Conservation (phyloP, 2,329 filamentous ascomycete species). For the Xylaria hypoxylon region DNA sequence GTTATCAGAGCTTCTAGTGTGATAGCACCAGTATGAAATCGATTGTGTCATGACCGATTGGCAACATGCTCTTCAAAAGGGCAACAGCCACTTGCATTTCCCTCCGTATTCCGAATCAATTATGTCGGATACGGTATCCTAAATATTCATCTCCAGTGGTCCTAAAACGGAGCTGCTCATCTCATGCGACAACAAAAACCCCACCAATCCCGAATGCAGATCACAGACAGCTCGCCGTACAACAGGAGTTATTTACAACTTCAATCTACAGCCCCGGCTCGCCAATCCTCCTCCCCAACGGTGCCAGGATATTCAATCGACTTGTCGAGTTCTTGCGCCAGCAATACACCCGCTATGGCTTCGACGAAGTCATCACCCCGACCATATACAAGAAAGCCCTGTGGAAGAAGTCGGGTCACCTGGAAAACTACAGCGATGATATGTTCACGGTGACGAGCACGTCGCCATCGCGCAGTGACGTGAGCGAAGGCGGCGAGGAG, state of each 20-base stretch:
- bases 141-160: conserved; percentile 18
- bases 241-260: conserved; percentile 82
- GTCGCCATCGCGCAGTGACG: conserved; percentile 55
- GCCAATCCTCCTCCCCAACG: conserved; percentile 85
- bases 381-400: conserved; percentile 91
- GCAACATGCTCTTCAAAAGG: conserved; percentile 46
- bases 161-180: conserved; percentile 46
- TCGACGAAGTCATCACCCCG: conserved; percentile 88
- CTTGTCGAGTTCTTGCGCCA: conserved; percentile 83
- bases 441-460: conserved; percentile 85
- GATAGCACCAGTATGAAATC: conserved; percentile 17
- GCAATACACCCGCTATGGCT: conserved; percentile 87
- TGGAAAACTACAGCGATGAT: conserved; percentile 90
- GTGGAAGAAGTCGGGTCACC: conserved; percentile 87
- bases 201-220: conserved; percentile 56
- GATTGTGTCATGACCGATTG: conserved; percentile 35
- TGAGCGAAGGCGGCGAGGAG: conserved; percentile 47
- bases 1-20: neutral
- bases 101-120: conserved; percentile 36
- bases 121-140: conserved; percentile 35
- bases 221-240: conserved; percentile 69
- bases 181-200: conserved; percentile 40
- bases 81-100: conserved; percentile 33
- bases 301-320: conserved; percentile 84
- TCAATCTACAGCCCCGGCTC: conserved; percentile 86